These are phyloP conservation scores for Aureobasidium mangrovei DNA, from an alignment of 2,329 filamentous ascomycete species.

Conservation along the genomic window DNA sequence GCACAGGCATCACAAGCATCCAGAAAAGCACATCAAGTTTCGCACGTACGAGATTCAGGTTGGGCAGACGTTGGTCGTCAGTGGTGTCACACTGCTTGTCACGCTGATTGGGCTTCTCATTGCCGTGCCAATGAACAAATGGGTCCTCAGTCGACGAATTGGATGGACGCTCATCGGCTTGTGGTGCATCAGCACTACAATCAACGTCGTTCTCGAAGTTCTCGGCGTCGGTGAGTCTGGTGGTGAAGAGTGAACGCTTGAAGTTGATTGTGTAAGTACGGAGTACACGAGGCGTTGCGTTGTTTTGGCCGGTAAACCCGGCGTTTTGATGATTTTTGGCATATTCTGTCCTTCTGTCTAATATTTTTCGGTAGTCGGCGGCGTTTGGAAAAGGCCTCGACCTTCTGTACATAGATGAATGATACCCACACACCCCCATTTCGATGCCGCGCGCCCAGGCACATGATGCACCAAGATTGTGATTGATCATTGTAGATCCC, in stretches of 20 bases:
- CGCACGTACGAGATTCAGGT: constrained; percentile 76
- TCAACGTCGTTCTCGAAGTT: constrained; percentile 75
- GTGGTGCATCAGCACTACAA: constrained; percentile 70
- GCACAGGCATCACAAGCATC: constrained; percentile 57
- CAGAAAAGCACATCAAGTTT: constrained; percentile 55
- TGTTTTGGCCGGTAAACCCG: background rate
- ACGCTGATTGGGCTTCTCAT: constrained; percentile 73
- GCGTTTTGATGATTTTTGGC: background rate
- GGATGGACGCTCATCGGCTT: constrained; percentile 71
- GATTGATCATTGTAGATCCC: background rate
- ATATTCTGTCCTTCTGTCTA: background rate
- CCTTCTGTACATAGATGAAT: constrained; percentile 1
- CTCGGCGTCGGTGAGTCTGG: constrained; percentile 25
- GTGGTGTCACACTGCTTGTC: constrained; percentile 70
- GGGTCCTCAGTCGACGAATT: constrained; percentile 74
- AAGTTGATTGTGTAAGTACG: background rate
- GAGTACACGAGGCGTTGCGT: background rate
- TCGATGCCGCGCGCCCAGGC: background rate
- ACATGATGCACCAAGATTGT: constrained; percentile 2
- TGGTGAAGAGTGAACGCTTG: background rate
- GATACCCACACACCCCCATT: background rate
- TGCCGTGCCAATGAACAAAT: constrained; percentile 73
- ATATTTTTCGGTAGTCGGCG: background rate
- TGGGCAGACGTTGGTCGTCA: constrained; percentile 75
- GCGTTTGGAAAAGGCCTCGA: background rate